Evolutionary conservation across 257 asterid species (phyloP).

Genomic region (Fraxinus quadrangulata): DNA sequence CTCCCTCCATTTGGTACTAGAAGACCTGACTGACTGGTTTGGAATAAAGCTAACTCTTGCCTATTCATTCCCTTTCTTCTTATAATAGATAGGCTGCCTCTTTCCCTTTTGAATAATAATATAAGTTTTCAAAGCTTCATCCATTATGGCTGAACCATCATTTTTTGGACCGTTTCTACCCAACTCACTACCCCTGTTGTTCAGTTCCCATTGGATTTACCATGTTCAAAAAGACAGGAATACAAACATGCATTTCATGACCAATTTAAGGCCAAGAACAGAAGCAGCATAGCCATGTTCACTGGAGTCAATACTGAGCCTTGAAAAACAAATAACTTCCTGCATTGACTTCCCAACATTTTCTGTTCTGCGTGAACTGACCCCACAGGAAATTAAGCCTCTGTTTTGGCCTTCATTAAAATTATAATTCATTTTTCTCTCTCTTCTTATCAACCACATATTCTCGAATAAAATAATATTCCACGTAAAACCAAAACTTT

Average conservation of each 20-base stretch:
- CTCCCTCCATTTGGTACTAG: not conserved
- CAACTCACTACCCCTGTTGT: not conserved
- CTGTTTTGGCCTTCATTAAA: too few relatives aligned
- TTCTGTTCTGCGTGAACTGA: not conserved
- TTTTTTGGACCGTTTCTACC: not conserved
- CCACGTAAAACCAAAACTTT: too few relatives aligned
- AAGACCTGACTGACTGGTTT: not conserved
- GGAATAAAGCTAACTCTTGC: not conserved
- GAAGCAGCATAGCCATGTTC: not conserved
- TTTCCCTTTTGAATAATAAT: not conserved
- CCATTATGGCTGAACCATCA: not conserved
- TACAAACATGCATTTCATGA: too few relatives aligned
- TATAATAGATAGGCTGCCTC: not conserved
- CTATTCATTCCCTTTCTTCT: not conserved
- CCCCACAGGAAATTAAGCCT: not conserved
- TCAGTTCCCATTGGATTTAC: not conserved
- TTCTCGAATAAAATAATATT: too few relatives aligned
- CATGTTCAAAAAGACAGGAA: not conserved
- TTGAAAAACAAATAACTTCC: not conserved
- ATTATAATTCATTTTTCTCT: too few relatives aligned
- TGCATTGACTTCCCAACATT: not conserved
- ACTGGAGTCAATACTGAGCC: not conserved
- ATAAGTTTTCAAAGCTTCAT: not conserved
- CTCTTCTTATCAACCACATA: too few relatives aligned
- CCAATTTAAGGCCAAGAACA: not conserved